phyloP scores from a whole-genome alignment of 2,329 filamentous ascomycete genomes.

The Bretziella fagacearum region DNA sequence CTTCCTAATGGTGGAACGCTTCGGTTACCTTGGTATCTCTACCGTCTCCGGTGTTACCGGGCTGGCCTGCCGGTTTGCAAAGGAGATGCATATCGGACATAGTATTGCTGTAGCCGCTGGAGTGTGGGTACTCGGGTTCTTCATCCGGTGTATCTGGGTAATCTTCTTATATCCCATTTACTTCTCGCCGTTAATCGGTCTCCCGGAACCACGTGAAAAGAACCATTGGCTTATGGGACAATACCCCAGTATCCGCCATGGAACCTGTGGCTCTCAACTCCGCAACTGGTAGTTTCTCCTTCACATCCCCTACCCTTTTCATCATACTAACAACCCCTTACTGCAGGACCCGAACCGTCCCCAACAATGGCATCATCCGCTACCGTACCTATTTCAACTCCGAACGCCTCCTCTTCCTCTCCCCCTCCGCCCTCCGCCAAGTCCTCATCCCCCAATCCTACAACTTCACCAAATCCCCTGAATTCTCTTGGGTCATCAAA shows the following conservation, averaged over 20 bases:
- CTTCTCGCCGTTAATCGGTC: conserved; percentile 32
- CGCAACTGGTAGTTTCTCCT: neutral
- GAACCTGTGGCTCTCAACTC: neutral
- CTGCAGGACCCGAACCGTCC: conserved; percentile 41
- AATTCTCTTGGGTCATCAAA: conserved; percentile 38
- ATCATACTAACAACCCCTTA: conserved; percentile 4
- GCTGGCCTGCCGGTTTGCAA: neutral
- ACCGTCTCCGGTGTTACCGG: neutral
- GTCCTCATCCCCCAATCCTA: conserved; percentile 53
- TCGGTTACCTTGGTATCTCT: neutral
- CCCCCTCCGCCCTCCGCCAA: conserved; percentile 50
- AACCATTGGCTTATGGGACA: conserved; percentile 34
- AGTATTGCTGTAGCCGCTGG: neutral
- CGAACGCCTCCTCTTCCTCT: conserved; percentile 45
- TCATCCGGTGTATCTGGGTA: conserved; percentile 25
- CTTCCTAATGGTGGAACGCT: neutral
- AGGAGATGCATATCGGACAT: neutral
- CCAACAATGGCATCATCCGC: conserved; percentile 52
- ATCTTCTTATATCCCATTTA: conserved; percentile 32
- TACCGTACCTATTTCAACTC: conserved; percentile 46
- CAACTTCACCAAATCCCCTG: conserved; percentile 47
- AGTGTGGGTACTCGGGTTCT: conserved; percentile 22
- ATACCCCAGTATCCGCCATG: conserved; percentile 15
- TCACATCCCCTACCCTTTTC: neutral
- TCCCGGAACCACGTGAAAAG: conserved; percentile 28